Conservation (phyloP, 192 early-diverging fungal species). For the Rhizophlyctis rosea region DNA sequence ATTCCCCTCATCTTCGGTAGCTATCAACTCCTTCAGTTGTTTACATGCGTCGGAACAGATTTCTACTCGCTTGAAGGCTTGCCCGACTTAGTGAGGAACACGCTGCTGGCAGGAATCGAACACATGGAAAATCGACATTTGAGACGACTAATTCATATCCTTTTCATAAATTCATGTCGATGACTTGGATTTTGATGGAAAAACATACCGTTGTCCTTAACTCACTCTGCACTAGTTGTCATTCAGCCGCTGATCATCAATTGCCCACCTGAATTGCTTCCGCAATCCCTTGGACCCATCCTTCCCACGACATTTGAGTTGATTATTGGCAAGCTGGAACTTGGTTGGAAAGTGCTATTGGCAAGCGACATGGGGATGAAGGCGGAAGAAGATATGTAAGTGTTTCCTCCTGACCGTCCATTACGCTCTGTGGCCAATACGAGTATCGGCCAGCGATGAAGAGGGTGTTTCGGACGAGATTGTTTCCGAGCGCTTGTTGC, state of each 20-base stretch:
- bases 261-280: slow-evolving; percentile 20
- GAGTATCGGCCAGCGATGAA: slow-evolving; percentile 16
- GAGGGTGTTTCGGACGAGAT: slow-evolving; percentile 37
- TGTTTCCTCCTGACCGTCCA: not conserved
- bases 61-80: slow-evolving; percentile 22
- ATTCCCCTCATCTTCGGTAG: slow-evolving; percentile 2
- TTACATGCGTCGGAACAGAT: slow-evolving; percentile 19
- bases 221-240: slow-evolving; percentile 3
- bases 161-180: slow-evolving; percentile 5
- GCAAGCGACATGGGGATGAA: slow-evolving; percentile 4
- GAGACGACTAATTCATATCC: slow-evolving; percentile 27
- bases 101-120: slow-evolving; percentile 16
- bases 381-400: slow-evolving; percentile 17
- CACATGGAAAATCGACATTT: slow-evolving; percentile 34
- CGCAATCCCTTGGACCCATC: slow-evolving; percentile 14
- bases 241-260: slow-evolving; percentile 31
- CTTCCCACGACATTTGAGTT: slow-evolving; percentile 23
- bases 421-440: not conserved
- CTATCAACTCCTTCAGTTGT: too few relatives aligned
- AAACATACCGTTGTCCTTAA: too few relatives aligned
- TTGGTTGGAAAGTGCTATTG: slow-evolving; percentile 29
- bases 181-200: too few relatives aligned
- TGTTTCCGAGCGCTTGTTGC: slow-evolving; percentile 25
- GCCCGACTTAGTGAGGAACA: not conserved
- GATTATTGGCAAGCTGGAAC: slow-evolving; percentile 14